These are phyloP conservation scores for Cyberlindnera saturnus DNA, from an alignment of 805 yeast species.

Conservation along the genomic window DNA sequence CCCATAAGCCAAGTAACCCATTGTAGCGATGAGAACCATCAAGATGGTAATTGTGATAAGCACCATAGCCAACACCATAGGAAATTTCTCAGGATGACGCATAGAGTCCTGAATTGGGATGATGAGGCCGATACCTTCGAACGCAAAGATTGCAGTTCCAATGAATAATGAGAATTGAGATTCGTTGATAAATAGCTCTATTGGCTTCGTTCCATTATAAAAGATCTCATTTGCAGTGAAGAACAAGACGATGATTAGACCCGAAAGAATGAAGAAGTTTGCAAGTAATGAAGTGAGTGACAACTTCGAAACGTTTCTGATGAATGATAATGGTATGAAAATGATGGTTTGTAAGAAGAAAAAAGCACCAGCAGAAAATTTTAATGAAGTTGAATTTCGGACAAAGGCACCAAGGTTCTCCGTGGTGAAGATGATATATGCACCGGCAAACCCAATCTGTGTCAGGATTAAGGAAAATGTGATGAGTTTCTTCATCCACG, in stretches of 20 bases:
- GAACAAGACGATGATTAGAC: slow-evolving; percentile 57
- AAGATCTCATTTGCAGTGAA: slow-evolving; percentile 44
- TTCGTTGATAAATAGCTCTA: slow-evolving; percentile 45
- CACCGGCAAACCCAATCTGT: slow-evolving; percentile 76
- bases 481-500: slow-evolving; percentile 57
- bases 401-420: slow-evolving; percentile 64
- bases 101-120: slow-evolving; percentile 81
- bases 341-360: slow-evolving; percentile 51
- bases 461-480: slow-evolving; percentile 59
- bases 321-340: slow-evolving; percentile 62
- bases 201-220: slow-evolving; percentile 42
- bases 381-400: slow-evolving; percentile 38
- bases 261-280: slow-evolving; percentile 60
- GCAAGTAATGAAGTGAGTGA: slow-evolving; percentile 70
- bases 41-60: slow-evolving; percentile 55
- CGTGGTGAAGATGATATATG: slow-evolving; percentile 74
- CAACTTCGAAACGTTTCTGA: slow-evolving; percentile 70
- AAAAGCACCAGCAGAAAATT: slow-evolving; percentile 36
- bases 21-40: slow-evolving; percentile 56
- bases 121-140: slow-evolving; percentile 79
- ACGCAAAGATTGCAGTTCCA: slow-evolving; percentile 84
- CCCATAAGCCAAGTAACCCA: slow-evolving; percentile 72
- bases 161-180: slow-evolving; percentile 64
- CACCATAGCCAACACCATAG: slow-evolving; percentile 55
- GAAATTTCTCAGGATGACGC: slow-evolving; percentile 69